Evolutionary conservation across 2,329 filamentous ascomycete species (phyloP).

Genomic region (Escovopsis sp.): DNA sequence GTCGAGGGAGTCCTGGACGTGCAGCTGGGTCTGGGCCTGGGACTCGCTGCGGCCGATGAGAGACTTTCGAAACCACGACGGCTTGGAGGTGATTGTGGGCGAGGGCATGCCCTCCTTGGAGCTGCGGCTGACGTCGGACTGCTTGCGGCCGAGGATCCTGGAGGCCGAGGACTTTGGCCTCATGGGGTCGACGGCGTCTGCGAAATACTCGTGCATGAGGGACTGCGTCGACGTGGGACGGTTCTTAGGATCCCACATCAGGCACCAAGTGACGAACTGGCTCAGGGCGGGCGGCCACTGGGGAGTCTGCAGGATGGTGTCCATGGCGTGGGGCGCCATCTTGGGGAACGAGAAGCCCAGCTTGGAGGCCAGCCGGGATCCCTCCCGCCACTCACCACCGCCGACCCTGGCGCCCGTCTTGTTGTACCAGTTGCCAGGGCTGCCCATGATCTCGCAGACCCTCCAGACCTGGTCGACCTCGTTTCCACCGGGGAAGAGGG

Average conservation of each 20-base stretch:
- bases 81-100: conserved; percentile 59
- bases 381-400: conserved; percentile 95
- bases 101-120: conserved; percentile 42
- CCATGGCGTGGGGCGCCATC: conserved; percentile 96
- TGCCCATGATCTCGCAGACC: conserved; percentile 98
- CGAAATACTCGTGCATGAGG: conserved; percentile 89
- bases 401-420: conserved; percentile 77
- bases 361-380: conserved; percentile 82
- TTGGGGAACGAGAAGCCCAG: conserved; percentile 97
- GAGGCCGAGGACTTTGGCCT: conserved; percentile 83
- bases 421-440: conserved; percentile 95
- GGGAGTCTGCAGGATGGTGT: conserved; percentile 77
- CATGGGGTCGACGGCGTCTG: conserved; percentile 80
- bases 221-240: conserved; percentile 87
- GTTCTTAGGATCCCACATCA: conserved; percentile 95
- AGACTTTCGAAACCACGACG: conserved; percentile 94
- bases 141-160: conserved; percentile 73
- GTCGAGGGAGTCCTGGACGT: conserved; percentile 21
- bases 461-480: conserved; percentile 99
- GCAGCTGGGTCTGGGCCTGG: conserved; percentile 29
- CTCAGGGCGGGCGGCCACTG: conserved; percentile 83
- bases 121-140: conserved; percentile 62
- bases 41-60: conserved; percentile 68
- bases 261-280: conserved; percentile 93
- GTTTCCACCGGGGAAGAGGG: conserved; percentile 91